Percentiles rank a stretch among this genome's conserved stretches.
Conservation (phyloP, 2,329 filamentous ascomycete species). For the Claviceps digitariae region DNA sequence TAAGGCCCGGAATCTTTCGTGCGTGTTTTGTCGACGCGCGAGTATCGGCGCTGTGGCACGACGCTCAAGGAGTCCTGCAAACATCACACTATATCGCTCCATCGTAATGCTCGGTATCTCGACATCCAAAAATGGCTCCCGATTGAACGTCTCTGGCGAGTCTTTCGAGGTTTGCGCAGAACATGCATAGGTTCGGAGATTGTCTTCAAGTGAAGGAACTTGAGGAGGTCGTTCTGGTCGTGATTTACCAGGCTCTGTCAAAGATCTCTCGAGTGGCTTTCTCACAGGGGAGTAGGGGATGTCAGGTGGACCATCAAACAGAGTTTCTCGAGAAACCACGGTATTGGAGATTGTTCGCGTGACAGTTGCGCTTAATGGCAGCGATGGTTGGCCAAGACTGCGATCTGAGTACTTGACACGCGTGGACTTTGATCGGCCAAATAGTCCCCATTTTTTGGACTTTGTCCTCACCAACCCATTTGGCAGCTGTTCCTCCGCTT, state of each 20-base stretch:
- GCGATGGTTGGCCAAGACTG: constrained; percentile 6
- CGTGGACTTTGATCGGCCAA: constrained; percentile 30
- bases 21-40: constrained; percentile 43
- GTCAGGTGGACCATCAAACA: background rate
- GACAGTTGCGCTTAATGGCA: background rate
- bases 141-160: background rate
- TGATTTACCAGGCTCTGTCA: background rate
- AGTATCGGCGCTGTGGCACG: constrained; percentile 27
- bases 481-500: constrained; percentile 8
- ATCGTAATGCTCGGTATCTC: constrained; percentile 69
- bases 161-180: background rate
- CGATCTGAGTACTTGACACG: constrained; percentile 9
- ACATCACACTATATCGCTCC: constrained; percentile 93
- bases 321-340: background rate
- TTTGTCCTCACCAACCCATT: constrained; percentile 26
- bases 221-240: background rate
- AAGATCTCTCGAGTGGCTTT: background rate
- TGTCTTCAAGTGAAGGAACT: background rate
- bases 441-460: constrained; percentile 45
- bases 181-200: background rate
- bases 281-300: background rate
- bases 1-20: constrained; percentile 32
- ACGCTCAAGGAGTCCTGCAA: constrained; percentile 54
- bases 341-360: background rate
- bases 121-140: constrained; percentile 46